Evolutionary conservation across 768 basidiomycete genomes (phyloP), one percentile per base, ranked within the genome.

Genomic region (Phaeotremella skinneri): DNA sequence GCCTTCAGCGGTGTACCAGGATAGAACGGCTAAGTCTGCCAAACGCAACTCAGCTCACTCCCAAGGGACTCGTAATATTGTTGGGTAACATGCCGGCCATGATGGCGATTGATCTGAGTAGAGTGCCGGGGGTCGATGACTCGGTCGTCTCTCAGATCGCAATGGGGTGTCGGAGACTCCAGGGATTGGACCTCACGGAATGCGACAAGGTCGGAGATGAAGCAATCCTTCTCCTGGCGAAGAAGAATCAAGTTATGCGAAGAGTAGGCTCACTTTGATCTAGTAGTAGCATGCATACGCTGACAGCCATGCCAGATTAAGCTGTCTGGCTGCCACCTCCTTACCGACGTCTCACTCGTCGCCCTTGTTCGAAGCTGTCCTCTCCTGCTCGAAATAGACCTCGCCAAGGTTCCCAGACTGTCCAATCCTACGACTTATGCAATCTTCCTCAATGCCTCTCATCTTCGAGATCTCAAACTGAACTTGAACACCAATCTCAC

Each of bases 391-490:
- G 96, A 99, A 77, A 85, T 98, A 66, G 96, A 99, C 78, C 85
- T 99, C 69, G 87, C 90, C 70, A 82, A 85, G 62, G 92, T 92
- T 79, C 82, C 83, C 59, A 81, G 80, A 55, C 82, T 97, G 70
- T 87, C 90, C 17, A 87, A 96, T 71, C 73, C 81, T 14, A 82
- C 89, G 29, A 80, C 92, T 56, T 86, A 90, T 54, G 86, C 90
- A 63, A 83, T 98, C 30, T 93, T 93, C 89, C 80, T 83, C 11
- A 79, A 88, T 68, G 87, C 87, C 1, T 79, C 80, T 26, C 84
- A 91, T 70, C 88, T 99, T 82, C 87, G 94, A 52, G 96, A 99
- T 78, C 84, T 99, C 79, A 84, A 87, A 43, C 82, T 98, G 43
- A 87, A 88, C 6, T 84, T 87, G 54, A 92, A 91, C 74, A 77